phyloP scores from a whole-genome alignment of 306 rosid genomes.

The Pyrus communis region DNA sequence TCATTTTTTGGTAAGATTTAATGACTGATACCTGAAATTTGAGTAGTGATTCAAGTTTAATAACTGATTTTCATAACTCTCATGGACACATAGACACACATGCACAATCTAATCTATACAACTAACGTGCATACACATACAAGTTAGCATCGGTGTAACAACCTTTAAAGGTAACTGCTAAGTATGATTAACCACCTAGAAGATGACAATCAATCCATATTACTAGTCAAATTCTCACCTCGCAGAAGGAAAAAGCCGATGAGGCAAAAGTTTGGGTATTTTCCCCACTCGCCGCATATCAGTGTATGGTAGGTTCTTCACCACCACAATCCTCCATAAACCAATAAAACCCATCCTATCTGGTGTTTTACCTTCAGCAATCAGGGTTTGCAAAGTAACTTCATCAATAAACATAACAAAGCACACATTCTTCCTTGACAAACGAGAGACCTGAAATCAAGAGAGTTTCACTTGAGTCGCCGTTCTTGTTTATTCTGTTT shows the following conservation, averaged over 20 bases:
- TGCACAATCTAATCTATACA: neutral
- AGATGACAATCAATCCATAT: neutral
- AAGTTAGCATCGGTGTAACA: neutral
- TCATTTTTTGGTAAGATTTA: neutral
- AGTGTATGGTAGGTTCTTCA: conserved; percentile 71
- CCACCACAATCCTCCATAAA: conserved; percentile 84
- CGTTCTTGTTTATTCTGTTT: neutral
- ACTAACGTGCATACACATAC: neutral
- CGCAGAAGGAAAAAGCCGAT: conserved; percentile 90
- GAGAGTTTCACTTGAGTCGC: neutral
- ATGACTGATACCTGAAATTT: neutral
- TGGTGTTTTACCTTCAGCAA: conserved; percentile 70
- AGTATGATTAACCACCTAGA: neutral
- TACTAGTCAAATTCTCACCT: conserved; percentile 49
- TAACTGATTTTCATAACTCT: neutral
- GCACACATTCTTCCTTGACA: conserved; percentile 89
- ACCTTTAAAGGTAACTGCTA: neutral
- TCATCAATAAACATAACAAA: conserved; percentile 90
- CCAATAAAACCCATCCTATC: conserved; percentile 91
- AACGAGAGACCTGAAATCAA: conserved; percentile 72
- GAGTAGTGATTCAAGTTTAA: neutral
- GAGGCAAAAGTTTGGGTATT: conserved; percentile 90
- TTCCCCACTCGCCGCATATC: conserved; percentile 96
- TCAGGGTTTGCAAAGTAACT: conserved; percentile 52
- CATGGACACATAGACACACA: neutral